phyloP scores from a whole-genome alignment of 2,329 filamentous ascomycete genomes.

The Penicillium psychrosexuale region DNA sequence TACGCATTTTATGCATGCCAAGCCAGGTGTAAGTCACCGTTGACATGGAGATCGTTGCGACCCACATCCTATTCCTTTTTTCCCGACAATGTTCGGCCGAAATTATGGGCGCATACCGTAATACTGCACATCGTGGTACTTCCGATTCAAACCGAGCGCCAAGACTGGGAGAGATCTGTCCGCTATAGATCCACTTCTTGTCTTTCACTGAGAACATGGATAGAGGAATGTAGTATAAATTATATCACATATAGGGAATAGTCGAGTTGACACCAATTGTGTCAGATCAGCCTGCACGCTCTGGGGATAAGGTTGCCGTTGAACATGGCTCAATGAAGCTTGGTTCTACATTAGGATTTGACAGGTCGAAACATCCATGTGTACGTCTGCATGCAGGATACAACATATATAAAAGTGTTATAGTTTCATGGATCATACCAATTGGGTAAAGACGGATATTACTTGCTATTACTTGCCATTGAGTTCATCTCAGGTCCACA shows the following conservation, averaged over 20 bases:
- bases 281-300: background rate
- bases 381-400: too few relatives aligned
- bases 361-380: background rate
- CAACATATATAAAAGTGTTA: too few relatives aligned
- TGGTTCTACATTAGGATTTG: conserved; percentile 1
- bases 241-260: background rate
- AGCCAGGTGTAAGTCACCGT: background rate
- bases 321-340: conserved; percentile 1
- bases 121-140: background rate
- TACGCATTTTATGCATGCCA: conserved; percentile 2
- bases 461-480: background rate
- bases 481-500: background rate
- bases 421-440: too few relatives aligned
- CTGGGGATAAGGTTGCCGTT: background rate
- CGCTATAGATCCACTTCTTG: conserved; percentile 1
- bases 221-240: background rate
- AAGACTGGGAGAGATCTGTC: background rate
- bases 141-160: conserved; percentile 1
- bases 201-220: background rate
- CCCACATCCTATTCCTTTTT: background rate
- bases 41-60: background rate
- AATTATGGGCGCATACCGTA: background rate
- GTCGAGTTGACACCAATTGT: background rate
- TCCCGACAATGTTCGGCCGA: background rate
- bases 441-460: background rate